These are phyloP conservation scores for Populus ilicifolia DNA, from an alignment of 345 rosid species.

Conservation along the genomic window DNA sequence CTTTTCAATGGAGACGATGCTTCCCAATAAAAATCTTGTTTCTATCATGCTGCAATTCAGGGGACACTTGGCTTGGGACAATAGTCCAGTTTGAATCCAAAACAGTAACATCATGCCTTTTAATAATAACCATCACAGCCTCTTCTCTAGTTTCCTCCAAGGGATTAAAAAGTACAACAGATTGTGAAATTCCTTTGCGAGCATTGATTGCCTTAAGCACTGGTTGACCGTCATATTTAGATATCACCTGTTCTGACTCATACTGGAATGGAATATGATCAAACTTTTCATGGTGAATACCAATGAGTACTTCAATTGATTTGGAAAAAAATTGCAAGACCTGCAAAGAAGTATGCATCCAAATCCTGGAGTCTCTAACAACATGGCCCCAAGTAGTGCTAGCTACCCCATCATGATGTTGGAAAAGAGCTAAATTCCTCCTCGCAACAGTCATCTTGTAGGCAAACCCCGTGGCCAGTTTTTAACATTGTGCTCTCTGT, in stretches of 20 bases:
- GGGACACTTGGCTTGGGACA: constrained; percentile 84
- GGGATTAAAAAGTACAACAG: constrained; percentile 78
- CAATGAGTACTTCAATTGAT: constrained; percentile 80
- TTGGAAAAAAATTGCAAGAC: constrained; percentile 90
- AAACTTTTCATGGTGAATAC: constrained; percentile 70
- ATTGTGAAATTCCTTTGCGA: constrained; percentile 68
- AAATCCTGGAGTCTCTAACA: constrained; percentile 77
- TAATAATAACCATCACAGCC: constrained; percentile 64
- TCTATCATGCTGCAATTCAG: constrained; percentile 76
- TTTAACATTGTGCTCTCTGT: constrained; percentile 78
- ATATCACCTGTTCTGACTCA: constrained; percentile 76
- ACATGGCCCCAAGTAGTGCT: constrained; percentile 95
- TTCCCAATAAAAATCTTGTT: constrained; percentile 63
- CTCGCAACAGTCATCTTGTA: constrained; percentile 90
- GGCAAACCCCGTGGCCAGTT: constrained; percentile 61
- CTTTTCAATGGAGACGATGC: constrained; percentile 90
- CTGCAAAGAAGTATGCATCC: constrained; percentile 87
- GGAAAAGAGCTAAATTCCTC: constrained; percentile 95
- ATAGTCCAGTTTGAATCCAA: constrained; percentile 85
- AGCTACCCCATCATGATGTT: constrained; percentile 97
- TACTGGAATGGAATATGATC: constrained; percentile 68
- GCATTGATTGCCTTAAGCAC: constrained; percentile 61
- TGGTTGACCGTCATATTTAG: constrained; percentile 75
- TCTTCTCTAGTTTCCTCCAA: constrained; percentile 81
- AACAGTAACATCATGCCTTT: constrained; percentile 68